Percentiles rank a stretch among this genome's conserved stretches.
These are phyloP conservation scores for Termitomyces sp. DNA, from an alignment of 1,284 basidiomycete species.

Conservation along the genomic window DNA sequence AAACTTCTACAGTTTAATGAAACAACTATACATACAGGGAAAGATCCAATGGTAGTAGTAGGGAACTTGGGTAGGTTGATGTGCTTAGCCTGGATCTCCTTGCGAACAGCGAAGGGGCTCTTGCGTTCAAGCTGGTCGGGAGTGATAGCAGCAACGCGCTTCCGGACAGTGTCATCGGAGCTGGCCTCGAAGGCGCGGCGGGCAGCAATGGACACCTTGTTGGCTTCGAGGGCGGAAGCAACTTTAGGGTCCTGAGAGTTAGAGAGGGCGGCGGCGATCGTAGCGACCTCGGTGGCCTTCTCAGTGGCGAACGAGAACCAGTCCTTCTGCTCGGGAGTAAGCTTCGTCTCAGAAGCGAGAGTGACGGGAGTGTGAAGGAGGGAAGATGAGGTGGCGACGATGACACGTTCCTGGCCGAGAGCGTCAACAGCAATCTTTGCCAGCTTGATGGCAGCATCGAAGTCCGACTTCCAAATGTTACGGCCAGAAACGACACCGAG, in stretches of 20 bases:
- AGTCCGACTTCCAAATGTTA: conserved; percentile 99
- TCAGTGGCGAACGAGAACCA: conserved; percentile 99
- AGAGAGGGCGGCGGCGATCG: conserved; percentile 79
- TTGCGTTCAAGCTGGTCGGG: conserved; percentile 87
- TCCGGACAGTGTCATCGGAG: conserved; percentile 94
- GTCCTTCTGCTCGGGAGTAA: conserved; percentile 87
- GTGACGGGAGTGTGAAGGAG: conserved; percentile 98
- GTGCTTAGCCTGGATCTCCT: conserved; percentile 86
- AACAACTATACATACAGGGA: conserved; percentile 60
- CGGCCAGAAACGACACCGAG: conserved; percentile 97
- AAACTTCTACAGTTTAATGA: background rate
- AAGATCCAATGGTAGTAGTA: conserved; percentile 98
- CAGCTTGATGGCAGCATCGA: conserved; percentile 77
- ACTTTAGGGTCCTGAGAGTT: conserved; percentile 75
- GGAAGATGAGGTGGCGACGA: conserved; percentile 95
- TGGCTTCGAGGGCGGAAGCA: conserved; percentile 74
- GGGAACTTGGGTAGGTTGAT: conserved; percentile 96
- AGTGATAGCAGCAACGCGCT: conserved; percentile 91
- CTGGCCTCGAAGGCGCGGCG: conserved; percentile 95
- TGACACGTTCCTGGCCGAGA: conserved; percentile 84
- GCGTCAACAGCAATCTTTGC: conserved; percentile 83
- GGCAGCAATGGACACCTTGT: conserved; percentile 89
- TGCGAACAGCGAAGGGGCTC: conserved; percentile 85
- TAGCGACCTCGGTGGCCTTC: conserved; percentile 91
- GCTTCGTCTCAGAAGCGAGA: conserved; percentile 88